Percentiles rank a stretch among this genome's conserved stretches.
Conservation (phyloP, 2,329 filamentous ascomycete species). For the Cryphonectria naterciae region DNA sequence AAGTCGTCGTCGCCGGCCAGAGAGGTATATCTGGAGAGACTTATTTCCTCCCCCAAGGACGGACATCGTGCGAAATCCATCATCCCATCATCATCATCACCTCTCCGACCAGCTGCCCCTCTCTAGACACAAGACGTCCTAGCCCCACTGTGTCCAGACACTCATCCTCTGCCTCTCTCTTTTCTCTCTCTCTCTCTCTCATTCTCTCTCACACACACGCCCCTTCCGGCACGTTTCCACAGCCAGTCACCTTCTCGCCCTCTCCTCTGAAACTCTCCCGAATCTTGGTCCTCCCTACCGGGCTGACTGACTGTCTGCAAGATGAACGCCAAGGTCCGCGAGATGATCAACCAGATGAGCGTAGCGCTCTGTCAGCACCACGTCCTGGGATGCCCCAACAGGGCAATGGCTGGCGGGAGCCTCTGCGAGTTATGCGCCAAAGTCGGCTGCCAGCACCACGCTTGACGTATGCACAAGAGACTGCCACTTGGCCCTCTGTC, state of each 20-base stretch:
- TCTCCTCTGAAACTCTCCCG: too few relatives aligned
- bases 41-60: not conserved
- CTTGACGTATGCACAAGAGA: not conserved
- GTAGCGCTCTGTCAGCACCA: constrained; percentile 27
- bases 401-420: constrained; percentile 18
- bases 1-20: not conserved
- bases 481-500: not conserved
- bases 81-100: too few relatives aligned
- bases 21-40: not conserved
- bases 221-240: not conserved
- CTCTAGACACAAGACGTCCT: not conserved
- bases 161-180: not conserved
- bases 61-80: not conserved
- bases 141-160: not conserved
- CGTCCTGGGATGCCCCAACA: constrained; percentile 24
- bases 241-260: not conserved
- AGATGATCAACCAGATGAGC: constrained; percentile 25
- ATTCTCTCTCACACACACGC: not conserved
- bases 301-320: not conserved
- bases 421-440: constrained; percentile 26
- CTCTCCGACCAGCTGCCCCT: not conserved
- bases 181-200: not conserved
- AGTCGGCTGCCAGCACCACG: constrained; percentile 13
- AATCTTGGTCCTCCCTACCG: not conserved
- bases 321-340: not conserved